Evolutionary conservation across 768 basidiomycete genomes (phyloP).

Genomic region (Auriculariales sp.): DNA sequence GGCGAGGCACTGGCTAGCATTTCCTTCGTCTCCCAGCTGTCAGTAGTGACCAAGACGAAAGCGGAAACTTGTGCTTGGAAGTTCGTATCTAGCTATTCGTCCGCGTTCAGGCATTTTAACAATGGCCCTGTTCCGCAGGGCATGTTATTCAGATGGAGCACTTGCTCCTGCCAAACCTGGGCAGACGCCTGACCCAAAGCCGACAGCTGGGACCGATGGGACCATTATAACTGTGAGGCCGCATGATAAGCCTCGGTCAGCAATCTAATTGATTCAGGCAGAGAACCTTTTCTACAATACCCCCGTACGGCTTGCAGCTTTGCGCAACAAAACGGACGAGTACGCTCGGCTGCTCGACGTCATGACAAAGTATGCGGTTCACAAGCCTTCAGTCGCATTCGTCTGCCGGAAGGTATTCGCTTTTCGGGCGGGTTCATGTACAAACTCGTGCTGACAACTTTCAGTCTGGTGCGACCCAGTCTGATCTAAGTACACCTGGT

Average conservation of each 20-base stretch:
- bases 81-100: constrained; percentile 31
- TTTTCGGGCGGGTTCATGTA: not conserved
- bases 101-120: not conserved
- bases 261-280: constrained; percentile 36
- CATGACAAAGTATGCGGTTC: constrained; percentile 83
- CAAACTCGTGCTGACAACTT: constrained; percentile 5
- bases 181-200: constrained; percentile 60
- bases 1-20: constrained; percentile 95
- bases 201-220: constrained; percentile 89
- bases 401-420: constrained; percentile 72
- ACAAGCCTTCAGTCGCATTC: constrained; percentile 81
- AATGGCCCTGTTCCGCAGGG: constrained; percentile 29
- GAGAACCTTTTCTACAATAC: constrained; percentile 94
- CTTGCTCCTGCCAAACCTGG: constrained; percentile 60
- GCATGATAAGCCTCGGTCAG: not conserved
- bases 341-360: constrained; percentile 86
- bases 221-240: constrained; percentile 62
- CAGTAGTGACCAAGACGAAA: constrained; percentile 83
- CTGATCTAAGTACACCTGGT: constrained; percentile 65
- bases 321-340: constrained; percentile 79
- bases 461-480: constrained; percentile 56
- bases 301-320: constrained; percentile 71
- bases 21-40: constrained; percentile 81
- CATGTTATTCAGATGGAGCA: constrained; percentile 64
- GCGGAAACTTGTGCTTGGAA: constrained; percentile 80